Percentiles rank a stretch among this genome's conserved stretches.
phyloP scores from a whole-genome alignment of 2,329 filamentous ascomycete species.

The Daldinia sp. region DNA sequence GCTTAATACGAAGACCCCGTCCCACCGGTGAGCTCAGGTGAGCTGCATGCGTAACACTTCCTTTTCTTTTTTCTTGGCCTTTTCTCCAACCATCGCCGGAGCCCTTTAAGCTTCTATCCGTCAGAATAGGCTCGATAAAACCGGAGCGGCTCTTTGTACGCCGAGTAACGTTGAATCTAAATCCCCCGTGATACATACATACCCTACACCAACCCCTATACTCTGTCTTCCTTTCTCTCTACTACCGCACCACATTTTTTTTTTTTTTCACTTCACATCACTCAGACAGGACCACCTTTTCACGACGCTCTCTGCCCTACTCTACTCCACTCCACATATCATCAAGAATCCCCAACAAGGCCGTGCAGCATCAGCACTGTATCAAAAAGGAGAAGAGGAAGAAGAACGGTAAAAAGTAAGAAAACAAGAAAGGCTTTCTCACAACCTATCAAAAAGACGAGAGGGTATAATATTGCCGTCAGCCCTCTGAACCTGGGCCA shows the following conservation, averaged over 20 bases:
- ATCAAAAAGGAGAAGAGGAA: neutral
- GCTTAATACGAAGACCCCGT: slow-evolving; percentile 26
- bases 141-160: slow-evolving; percentile 37
- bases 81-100: slow-evolving; percentile 22
- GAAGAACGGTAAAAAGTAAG: neutral
- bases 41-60: slow-evolving; percentile 1
- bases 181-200: slow-evolving; percentile 27
- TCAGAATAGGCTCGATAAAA: slow-evolving; percentile 28
- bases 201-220: neutral
- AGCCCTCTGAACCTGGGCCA: slow-evolving; percentile 30
- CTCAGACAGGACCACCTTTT: neutral
- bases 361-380: neutral
- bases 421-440: neutral
- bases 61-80: neutral
- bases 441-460: slow-evolving; percentile 30
- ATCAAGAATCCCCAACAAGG: neutral
- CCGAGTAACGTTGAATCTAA: slow-evolving; percentile 35
- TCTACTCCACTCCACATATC: too few relatives aligned
- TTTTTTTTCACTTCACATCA: neutral
- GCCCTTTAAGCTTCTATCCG: slow-evolving; percentile 29
- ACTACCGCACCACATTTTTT: neutral
- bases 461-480: slow-evolving; percentile 42
- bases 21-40: slow-evolving; percentile 34
- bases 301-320: neutral
- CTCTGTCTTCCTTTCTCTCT: slow-evolving; percentile 10